Evolutionary conservation across 306 rosid species (phyloP).

Genomic region (Acacia crassicarpa): DNA sequence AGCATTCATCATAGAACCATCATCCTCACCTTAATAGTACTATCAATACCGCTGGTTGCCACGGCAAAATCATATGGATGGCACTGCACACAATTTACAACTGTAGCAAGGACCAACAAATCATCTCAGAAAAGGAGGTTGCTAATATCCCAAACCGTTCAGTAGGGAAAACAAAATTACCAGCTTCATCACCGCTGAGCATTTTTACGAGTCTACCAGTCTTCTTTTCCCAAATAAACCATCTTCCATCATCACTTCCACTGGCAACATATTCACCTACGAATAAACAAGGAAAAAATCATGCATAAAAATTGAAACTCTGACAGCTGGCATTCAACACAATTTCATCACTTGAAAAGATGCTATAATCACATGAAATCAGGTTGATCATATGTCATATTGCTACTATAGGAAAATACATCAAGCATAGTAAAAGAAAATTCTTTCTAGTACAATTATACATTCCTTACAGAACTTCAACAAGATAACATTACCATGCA

Average conservation of each 20-base stretch:
- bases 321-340: constrained; percentile 12
- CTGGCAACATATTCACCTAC: constrained; percentile 91
- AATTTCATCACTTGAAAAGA: background rate
- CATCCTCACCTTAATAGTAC: constrained; percentile 83
- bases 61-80: constrained; percentile 92
- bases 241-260: constrained; percentile 99
- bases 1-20: constrained; percentile 14
- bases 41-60: constrained; percentile 95
- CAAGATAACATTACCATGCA: constrained; percentile 21
- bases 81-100: constrained; percentile 89
- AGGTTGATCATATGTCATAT: background rate
- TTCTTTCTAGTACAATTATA: background rate
- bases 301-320: constrained; percentile 7
- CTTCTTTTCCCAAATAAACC: constrained; percentile 94
- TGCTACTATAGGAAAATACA: constrained; percentile 1
- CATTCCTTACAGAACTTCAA: constrained; percentile 12
- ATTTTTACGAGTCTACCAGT: constrained; percentile 90
- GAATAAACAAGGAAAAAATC: constrained; percentile 31
- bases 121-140: constrained; percentile 25
- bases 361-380: constrained; percentile 1
- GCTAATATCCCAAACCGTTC: constrained; percentile 15
- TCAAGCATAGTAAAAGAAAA: constrained; percentile 1
- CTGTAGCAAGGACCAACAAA: constrained; percentile 46
- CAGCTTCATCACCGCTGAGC: constrained; percentile 86
- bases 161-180: constrained; percentile 43